A percentile compares a stretch with the other conserved stretches of the same genome.
phyloP scores from a whole-genome alignment of 2,329 filamentous ascomycete genomes.

The Colletotrichum lini region DNA sequence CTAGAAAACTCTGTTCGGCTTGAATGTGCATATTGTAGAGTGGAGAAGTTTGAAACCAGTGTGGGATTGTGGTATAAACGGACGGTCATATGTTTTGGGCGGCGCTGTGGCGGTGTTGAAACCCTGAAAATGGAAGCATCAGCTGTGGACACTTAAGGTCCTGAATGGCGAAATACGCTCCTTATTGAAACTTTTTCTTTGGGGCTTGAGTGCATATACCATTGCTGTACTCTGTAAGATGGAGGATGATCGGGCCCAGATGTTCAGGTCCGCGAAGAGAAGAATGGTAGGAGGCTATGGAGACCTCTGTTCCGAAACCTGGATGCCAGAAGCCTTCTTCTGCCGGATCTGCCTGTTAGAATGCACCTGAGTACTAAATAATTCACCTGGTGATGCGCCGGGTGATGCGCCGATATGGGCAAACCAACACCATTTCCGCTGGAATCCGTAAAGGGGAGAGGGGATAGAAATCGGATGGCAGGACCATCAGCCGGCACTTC shows the following conservation, averaged over 20 bases:
- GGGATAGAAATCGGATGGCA: conserved; percentile 15
- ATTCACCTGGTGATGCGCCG: conserved; percentile 22
- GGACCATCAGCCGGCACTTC: conserved; percentile 12
- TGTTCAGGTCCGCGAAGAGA: conserved; percentile 12
- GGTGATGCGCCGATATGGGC: conserved; percentile 29
- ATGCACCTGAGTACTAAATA: not conserved
- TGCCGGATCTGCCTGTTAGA: not conserved
- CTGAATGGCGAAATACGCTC: not conserved
- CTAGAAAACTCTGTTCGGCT: conserved; percentile 14
- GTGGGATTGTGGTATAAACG: conserved; percentile 17
- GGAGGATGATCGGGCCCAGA: conserved; percentile 14
- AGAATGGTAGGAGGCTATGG: conserved; percentile 7
- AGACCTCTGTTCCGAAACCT: not conserved
- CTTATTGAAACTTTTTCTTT: not conserved
- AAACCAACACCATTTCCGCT: conserved; percentile 26
- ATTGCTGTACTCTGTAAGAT: conserved; percentile 17
- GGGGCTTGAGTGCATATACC: conserved; percentile 9
- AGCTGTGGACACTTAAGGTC: not conserved
- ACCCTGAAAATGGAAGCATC: not conserved
- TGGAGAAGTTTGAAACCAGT: not conserved
- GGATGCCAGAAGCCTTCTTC: not conserved
- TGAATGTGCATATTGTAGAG: not conserved
- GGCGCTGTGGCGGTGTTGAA: not conserved
- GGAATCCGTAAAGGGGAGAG: conserved; percentile 9
- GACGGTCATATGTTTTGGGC: not conserved